Evolutionary conservation across 2,329 filamentous ascomycete genomes (phyloP).

Genomic region (Colletotrichum falcatum): DNA sequence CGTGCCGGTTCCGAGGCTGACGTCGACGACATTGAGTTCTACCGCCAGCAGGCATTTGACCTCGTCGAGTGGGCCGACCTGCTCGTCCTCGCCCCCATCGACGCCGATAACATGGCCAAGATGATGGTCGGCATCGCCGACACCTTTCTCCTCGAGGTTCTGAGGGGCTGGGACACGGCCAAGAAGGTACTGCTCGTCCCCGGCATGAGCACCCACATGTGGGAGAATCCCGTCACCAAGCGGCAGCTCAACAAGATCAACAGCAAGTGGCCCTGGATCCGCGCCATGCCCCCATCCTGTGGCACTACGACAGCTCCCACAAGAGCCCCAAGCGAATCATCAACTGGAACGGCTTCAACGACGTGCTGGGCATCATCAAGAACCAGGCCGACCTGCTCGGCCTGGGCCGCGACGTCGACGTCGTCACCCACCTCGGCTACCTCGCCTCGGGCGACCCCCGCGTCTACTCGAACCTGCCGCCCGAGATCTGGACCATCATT

Average conservation of each 20-base stretch:
- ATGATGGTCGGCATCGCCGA: conserved; percentile 89
- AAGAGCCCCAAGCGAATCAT: conserved; percentile 65
- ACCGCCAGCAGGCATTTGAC: conserved; percentile 68
- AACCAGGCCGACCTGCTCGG: conserved; percentile 82
- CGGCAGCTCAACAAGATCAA: conserved; percentile 87
- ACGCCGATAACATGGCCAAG: conserved; percentile 85
- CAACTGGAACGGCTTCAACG: conserved; percentile 74
- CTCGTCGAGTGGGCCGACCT: conserved; percentile 90
- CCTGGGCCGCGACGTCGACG: conserved; percentile 77
- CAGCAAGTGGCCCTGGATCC: conserved; percentile 88
- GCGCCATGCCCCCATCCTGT: conserved; percentile 85
- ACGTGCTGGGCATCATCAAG: conserved; percentile 79
- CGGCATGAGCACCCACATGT: conserved; percentile 89
- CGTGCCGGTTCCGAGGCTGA: conserved; percentile 49
- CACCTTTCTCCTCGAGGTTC: conserved; percentile 81
- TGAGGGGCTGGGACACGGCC: conserved; percentile 87
- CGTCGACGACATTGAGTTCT: conserved; percentile 64
- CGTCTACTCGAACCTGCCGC: conserved; percentile 70
- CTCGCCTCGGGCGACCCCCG: conserved; percentile 50
- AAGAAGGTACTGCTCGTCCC: conserved; percentile 89
- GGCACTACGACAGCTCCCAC: conserved; percentile 74
- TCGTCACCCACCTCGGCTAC: conserved; percentile 56
- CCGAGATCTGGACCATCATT: conserved; percentile 91
- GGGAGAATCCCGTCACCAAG: conserved; percentile 90
- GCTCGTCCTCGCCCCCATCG: conserved; percentile 84